A percentile compares a stretch with the other conserved stretches of the same genome.
Evolutionary conservation across 768 basidiomycete genomes (phyloP).

Genomic region (Mycena epipterygia): DNA sequence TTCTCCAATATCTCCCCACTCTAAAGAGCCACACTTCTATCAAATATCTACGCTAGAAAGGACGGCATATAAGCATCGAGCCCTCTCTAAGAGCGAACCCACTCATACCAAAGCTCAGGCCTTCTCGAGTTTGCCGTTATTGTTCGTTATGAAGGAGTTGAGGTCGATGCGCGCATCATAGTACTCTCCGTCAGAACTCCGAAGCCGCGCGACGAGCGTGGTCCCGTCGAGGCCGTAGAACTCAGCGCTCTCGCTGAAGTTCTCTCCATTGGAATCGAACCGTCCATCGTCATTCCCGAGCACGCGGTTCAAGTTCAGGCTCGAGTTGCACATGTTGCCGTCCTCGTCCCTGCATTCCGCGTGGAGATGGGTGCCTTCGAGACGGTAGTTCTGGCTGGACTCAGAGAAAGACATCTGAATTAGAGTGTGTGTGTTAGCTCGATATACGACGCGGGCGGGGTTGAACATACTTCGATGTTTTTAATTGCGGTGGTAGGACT

Average conservation of each 20-base stretch:
- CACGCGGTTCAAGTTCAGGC: slow-evolving; percentile 26
- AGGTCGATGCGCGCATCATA: slow-evolving; percentile 24
- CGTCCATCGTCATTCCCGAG: slow-evolving; percentile 31
- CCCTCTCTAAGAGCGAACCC: not conserved
- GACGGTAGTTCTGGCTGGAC: slow-evolving; percentile 27
- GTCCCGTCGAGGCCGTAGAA: slow-evolving; percentile 22
- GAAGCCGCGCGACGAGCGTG: slow-evolving; percentile 23
- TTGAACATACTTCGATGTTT: too few species aligned
- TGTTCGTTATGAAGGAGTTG: slow-evolving; percentile 16
- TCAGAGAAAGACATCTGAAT: slow-evolving; percentile 40
- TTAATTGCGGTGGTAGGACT: too few species aligned
- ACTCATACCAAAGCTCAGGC: not conserved
- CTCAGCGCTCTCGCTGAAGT: slow-evolving; percentile 16
- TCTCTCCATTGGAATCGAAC: slow-evolving; percentile 14
- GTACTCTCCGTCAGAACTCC: slow-evolving; percentile 18
- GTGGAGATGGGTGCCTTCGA: slow-evolving; percentile 23
- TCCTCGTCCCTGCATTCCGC: slow-evolving; percentile 26
- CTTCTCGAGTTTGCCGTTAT: slow-evolving; percentile 19
- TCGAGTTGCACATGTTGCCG: slow-evolving; percentile 19
- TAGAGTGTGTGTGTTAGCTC: not conserved
- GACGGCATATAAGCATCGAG: not conserved
- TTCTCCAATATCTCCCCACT: too few species aligned
- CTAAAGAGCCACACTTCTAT: too few species aligned
- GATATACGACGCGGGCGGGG: too few species aligned
- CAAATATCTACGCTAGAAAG: too few species aligned